Evolutionary conservation across 169 alveolate genomes (phyloP), one percentile per base, ranked within the genome.

Genomic region (Neospora caninum): DNA sequence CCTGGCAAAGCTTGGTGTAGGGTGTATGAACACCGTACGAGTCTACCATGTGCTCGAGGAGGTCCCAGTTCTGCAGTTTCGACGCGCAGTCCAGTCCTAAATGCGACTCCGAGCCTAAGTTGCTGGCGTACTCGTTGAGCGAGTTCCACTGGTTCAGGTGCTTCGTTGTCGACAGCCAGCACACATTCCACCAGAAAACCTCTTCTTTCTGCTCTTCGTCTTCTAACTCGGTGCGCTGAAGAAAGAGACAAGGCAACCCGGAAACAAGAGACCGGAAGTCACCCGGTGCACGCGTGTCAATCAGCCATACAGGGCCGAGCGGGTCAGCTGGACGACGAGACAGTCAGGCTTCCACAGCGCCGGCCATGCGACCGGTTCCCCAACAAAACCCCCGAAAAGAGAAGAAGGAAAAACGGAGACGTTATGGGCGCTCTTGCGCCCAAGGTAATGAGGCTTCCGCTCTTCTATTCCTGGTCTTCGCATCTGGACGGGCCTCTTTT

Each of bases 121-220:
- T 69, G 25, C 84, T 89, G 49, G 96, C 95, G 67, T 94, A 95
- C 67, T 96, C 97, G 89, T 96, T 95, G 49, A 96, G 86, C 6
- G 96, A 94, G 83, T 94, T 96, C 97, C 97, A 96, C 39, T 95
- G 96, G 82, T 96, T 96, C 45, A 96, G n/a, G 86, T 96, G 96
- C 69, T 93, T 95, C 53, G 96, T 95, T 29, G 95, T 91, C 34
- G 96, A 45, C 58, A 95, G 93, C 96, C 96, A 95, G 83, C 96
- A 54, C 38, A 42, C 91, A 7, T 88, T 39, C 94, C 94, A 92
- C 94, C 94, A 92, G 45, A 88, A 78, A 16, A 92, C 91, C 29
- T 92, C 94, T 42, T 92, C 94, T 36, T 88, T 54, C 86, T 88
- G 94, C 86, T 92, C 94, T 82, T 92, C 94, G 41, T 73, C 80